These are phyloP conservation scores for Leucosporidium creatinivorum DNA, from an alignment of 768 basidiomycete genomes.

Conservation along the genomic window DNA sequence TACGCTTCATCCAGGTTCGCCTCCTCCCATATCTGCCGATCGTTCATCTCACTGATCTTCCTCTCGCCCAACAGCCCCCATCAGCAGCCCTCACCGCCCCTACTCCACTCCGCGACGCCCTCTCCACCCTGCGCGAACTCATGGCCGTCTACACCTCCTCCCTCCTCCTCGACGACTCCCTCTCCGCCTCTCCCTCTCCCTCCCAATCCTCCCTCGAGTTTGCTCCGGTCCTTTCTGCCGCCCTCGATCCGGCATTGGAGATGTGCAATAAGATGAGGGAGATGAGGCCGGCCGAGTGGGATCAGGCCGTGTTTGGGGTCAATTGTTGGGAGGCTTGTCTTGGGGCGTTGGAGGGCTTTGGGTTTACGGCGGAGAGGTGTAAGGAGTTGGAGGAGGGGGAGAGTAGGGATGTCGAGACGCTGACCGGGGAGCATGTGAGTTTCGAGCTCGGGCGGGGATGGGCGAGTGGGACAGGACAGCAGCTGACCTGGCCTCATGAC, in stretches of 20 bases:
- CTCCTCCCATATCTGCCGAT: background rate
- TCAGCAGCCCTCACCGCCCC: conserved; percentile 70
- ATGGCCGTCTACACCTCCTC: conserved; percentile 84
- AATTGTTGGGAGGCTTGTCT: conserved; percentile 76
- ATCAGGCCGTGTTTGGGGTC: conserved; percentile 70
- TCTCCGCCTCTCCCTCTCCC: conserved; percentile 16
- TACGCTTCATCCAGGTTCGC: conserved; percentile 49
- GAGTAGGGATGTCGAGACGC: conserved; percentile 53
- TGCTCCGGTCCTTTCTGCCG: conserved; percentile 67
- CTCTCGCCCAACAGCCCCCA: conserved; percentile 38
- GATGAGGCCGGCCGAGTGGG: conserved; percentile 57
- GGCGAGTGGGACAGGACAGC: background rate
- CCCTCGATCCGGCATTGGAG: conserved; percentile 73
- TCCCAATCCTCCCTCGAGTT: conserved; percentile 48
- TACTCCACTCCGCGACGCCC: conserved; percentile 67
- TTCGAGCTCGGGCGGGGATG: background rate
- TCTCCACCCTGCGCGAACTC: conserved; percentile 76
- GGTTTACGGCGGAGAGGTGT: conserved; percentile 59
- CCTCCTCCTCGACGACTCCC: conserved; percentile 55
- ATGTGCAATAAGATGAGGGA: conserved; percentile 65
- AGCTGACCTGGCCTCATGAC: background rate
- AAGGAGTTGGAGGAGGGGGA: conserved; percentile 55
- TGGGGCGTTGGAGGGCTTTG: conserved; percentile 50
- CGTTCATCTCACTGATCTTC: conserved; percentile 36
- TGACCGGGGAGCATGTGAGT: conserved; percentile 80